Evolutionary conservation across 495 filamentous ascomycete species (phyloP).

Genomic region (Astrocystis sublimbata): DNA sequence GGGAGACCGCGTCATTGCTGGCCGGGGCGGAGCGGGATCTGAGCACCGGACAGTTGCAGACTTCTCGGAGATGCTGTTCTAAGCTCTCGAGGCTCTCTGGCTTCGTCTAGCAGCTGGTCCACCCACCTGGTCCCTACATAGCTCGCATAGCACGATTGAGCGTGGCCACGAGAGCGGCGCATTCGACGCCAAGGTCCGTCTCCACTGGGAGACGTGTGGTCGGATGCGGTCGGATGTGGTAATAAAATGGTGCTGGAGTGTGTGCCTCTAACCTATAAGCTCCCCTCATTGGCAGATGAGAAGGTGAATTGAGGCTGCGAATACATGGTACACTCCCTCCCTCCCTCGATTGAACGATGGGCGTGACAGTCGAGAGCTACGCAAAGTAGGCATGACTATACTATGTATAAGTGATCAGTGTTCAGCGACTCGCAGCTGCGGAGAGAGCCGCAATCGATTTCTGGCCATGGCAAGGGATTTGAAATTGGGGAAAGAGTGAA

Average conservation of each 20-base stretch:
- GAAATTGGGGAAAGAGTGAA: constrained; percentile 34
- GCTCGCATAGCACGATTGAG: too few relatives aligned
- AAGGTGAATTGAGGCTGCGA: not conserved
- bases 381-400: too few relatives aligned
- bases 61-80: too few relatives aligned
- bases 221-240: not conserved
- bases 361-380: too few relatives aligned
- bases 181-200: not conserved
- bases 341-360: constrained; percentile 16
- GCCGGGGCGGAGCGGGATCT: constrained; percentile 20
- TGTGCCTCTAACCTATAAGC: not conserved
- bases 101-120: too few relatives aligned
- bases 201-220: not conserved
- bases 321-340: not conserved
- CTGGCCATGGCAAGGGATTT: constrained; percentile 30
- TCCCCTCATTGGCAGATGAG: not conserved
- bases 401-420: constrained; percentile 29
- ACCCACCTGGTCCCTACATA: too few relatives aligned
- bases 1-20: constrained; percentile 5
- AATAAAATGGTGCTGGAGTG: not conserved
- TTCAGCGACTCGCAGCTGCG: constrained; percentile 15
- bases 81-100: not conserved
- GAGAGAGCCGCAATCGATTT: constrained; percentile 39
- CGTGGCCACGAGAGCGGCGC: not conserved
- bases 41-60: constrained; percentile 5